Evolutionary conservation across 177 flowering plant genomes (phyloP).

Genomic region (Tripterygium wilfordii): DNA sequence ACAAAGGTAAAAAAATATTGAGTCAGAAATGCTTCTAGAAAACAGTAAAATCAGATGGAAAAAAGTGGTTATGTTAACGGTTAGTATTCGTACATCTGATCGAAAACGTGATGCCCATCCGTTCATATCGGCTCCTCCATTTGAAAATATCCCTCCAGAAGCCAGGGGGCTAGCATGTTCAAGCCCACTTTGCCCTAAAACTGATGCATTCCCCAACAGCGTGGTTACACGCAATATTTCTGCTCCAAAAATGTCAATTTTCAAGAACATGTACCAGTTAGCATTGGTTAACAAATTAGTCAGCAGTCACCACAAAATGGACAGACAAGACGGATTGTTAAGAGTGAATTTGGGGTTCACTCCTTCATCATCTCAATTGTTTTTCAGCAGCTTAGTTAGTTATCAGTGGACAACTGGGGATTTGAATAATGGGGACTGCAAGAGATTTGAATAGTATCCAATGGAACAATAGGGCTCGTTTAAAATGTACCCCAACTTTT

Average conservation of each 20-base stretch:
- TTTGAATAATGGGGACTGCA: too few species aligned
- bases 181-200: slow-evolving; percentile 94
- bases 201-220: slow-evolving; percentile 91
- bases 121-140: slow-evolving; percentile 91
- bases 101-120: slow-evolving; percentile 92
- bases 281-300: slow-evolving; percentile 71
- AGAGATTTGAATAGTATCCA: too few species aligned
- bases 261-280: slow-evolving; percentile 94
- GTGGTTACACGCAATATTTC: slow-evolving; percentile 98
- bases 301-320: slow-evolving; percentile 62
- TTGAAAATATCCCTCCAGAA: slow-evolving; percentile 89
- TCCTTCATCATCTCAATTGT: too few species aligned
- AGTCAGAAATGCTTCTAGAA: slow-evolving; percentile 48
- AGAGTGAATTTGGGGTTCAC: too few species aligned
- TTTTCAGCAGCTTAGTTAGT: too few species aligned
- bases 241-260: slow-evolving; percentile 99
- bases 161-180: slow-evolving; percentile 96
- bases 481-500: too few species aligned
- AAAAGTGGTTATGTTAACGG: slow-evolving; percentile 86
- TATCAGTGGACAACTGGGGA: too few species aligned
- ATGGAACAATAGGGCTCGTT: too few species aligned
- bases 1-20: slow-evolving; percentile 25
- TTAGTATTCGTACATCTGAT: slow-evolving; percentile 99
- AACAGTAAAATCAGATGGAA: slow-evolving; percentile 58
- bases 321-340: slow-evolving; percentile 28